Conservation (phyloP, 2,329 filamentous ascomycete genomes). For the Neofusicoccum sp. region DNA sequence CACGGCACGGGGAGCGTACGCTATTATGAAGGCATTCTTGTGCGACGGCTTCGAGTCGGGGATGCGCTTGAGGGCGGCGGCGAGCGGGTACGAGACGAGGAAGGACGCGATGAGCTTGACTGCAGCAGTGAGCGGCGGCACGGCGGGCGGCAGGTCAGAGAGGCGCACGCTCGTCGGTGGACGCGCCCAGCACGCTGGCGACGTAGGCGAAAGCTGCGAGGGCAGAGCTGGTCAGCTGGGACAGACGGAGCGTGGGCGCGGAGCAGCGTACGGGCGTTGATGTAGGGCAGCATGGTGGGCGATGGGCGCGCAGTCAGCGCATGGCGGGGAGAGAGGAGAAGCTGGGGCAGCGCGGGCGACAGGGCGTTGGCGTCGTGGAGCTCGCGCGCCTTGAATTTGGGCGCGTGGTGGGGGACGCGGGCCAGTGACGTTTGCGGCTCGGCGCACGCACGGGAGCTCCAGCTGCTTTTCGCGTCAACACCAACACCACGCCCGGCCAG, state of each 20-base stretch:
- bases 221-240: neutral
- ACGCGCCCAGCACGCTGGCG: constrained; percentile 58
- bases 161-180: constrained; percentile 61
- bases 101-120: constrained; percentile 93
- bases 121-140: constrained; percentile 39
- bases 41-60: constrained; percentile 78
- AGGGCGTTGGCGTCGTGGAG: neutral
- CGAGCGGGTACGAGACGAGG: constrained; percentile 86
- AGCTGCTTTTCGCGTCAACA: neutral
- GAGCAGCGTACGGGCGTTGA: constrained; percentile 55
- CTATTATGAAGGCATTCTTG: constrained; percentile 86
- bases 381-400: neutral
- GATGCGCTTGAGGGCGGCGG: constrained; percentile 82
- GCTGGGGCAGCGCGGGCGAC: neutral
- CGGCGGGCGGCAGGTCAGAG: neutral
- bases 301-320: neutral
- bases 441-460: neutral
- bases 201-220: constrained; percentile 60
- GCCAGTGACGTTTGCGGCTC: constrained; percentile 22
- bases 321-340: neutral
- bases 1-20: constrained; percentile 47
- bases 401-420: neutral
- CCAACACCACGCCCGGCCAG: neutral
- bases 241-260: neutral
- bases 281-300: constrained; percentile 59